Base-by-base conservation (phyloP, 208 protist genomes). In the Crithidia sp. region DNA sequence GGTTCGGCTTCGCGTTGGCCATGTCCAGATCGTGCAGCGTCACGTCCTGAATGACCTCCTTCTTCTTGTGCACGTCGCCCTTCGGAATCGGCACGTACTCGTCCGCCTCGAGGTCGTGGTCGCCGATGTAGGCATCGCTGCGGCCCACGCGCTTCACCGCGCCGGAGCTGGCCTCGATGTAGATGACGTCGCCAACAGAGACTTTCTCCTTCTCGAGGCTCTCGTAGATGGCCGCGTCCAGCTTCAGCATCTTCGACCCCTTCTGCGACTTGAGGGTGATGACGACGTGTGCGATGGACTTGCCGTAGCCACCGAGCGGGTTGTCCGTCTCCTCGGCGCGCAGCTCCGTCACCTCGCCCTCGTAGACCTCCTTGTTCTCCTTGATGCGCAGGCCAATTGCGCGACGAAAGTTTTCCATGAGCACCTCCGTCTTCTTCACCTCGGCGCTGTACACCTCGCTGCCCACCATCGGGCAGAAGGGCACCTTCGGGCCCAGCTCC, bases 11-110 rank as follows among this genome's bases (percentile, higher is more conserved):
- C 4, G 98, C 97, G 80, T 99, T 99, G 45, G 99, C 99, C 57
- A 99, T 86, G 86, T 99, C 99, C 14, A 99, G 90, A 81, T 99
- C 99, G 79, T 99, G 98, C 45, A 99, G 90, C 17, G 99, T 99
- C 14, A 99, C 98, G 66, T 99, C 98, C 83, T 99, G 99, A 53
- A 99, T 95, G 62, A 99, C 96, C 77, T 99, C 99, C 85, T 99
- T 99, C 88, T 99, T 99, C 87, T 99, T 99, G 88, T 99, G 98
- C n/a, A 99, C 99, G 72, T 99, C 99, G 49, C 98, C 99, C 82
- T 99, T 99, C 47, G 99, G 99, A 7, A 99, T 79, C 45, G 99
- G 99, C 54, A 99, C 99, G 82, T 99, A 99, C 84, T 99, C 97
- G 77, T 99, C 99, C 6, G 98, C 98, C 84, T 99, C 98, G 16